These are phyloP conservation scores for Mycena amicta DNA, from an alignment of 768 basidiomycete species.

Conservation along the genomic window DNA sequence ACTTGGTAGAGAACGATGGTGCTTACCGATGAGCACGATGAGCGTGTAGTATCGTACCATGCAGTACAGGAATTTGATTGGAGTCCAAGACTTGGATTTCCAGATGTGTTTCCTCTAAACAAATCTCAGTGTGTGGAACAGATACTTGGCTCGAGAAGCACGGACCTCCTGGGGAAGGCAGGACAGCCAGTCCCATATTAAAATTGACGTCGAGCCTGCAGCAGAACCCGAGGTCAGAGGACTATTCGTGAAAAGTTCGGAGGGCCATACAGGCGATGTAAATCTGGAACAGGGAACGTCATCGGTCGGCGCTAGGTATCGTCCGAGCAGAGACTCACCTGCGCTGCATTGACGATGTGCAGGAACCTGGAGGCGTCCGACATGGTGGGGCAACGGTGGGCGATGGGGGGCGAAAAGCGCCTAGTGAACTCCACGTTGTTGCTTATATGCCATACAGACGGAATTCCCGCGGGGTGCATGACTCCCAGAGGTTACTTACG, in stretches of 20 bases:
- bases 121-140: neutral
- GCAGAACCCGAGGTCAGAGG: neutral
- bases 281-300: constrained; percentile 3
- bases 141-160: neutral
- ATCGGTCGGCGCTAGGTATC: neutral
- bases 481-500: too few species aligned
- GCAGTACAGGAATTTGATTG: constrained; percentile 17
- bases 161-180: constrained; percentile 22
- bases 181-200: constrained; percentile 24
- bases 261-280: constrained; percentile 19
- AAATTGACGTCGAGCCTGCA: constrained; percentile 19
- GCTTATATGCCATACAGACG: neutral
- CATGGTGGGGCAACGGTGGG: constrained; percentile 1
- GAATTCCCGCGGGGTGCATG: neutral
- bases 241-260: neutral
- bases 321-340: neutral
- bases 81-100: constrained; percentile 15
- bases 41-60: constrained; percentile 21
- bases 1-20: neutral
- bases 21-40: constrained; percentile 19
- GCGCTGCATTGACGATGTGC: constrained; percentile 8
- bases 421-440: neutral
- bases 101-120: constrained; percentile 18
- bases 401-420: neutral
- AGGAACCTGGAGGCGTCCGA: neutral